A percentile compares a stretch with the other conserved stretches of the same genome.
Conservation (phyloP, 257 asterid species). For the Penstemon barbatus region DNA sequence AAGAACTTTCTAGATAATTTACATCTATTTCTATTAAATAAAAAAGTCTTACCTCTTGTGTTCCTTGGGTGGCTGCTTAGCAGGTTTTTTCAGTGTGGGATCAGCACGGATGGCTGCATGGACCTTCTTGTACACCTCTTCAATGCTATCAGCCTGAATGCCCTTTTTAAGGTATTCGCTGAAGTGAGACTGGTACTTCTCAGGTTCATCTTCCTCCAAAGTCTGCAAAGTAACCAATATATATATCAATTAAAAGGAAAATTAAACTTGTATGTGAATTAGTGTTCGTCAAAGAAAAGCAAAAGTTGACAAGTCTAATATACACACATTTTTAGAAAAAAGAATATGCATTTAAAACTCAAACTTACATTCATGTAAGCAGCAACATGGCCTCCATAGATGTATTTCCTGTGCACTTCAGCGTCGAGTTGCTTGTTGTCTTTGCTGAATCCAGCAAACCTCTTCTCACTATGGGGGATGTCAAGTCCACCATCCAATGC, state of each 20-base stretch:
- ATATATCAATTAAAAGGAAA: background rate
- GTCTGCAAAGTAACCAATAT: slow-evolving; percentile 33
- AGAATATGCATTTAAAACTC: background rate
- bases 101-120: slow-evolving; percentile 68
- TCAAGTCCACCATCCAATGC: slow-evolving; percentile 85
- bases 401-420: slow-evolving; percentile 57
- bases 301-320: background rate
- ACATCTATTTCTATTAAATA: background rate
- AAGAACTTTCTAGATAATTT: too few relatives aligned
- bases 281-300: background rate
- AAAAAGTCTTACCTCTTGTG: slow-evolving; percentile 46
- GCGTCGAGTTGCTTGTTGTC: slow-evolving; percentile 62
- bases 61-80: slow-evolving; percentile 45
- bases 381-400: slow-evolving; percentile 56
- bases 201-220: slow-evolving; percentile 74
- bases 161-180: slow-evolving; percentile 56
- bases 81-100: slow-evolving; percentile 45
- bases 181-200: slow-evolving; percentile 69
- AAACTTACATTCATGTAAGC: slow-evolving; percentile 48
- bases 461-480: slow-evolving; percentile 83
- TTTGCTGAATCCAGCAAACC: slow-evolving; percentile 76
- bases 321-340: background rate
- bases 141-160: slow-evolving; percentile 60
- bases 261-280: background rate
- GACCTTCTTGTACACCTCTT: slow-evolving; percentile 73